phyloP scores from a whole-genome alignment of 805 yeast species.

The Wickerhamomyces queroliae region DNA sequence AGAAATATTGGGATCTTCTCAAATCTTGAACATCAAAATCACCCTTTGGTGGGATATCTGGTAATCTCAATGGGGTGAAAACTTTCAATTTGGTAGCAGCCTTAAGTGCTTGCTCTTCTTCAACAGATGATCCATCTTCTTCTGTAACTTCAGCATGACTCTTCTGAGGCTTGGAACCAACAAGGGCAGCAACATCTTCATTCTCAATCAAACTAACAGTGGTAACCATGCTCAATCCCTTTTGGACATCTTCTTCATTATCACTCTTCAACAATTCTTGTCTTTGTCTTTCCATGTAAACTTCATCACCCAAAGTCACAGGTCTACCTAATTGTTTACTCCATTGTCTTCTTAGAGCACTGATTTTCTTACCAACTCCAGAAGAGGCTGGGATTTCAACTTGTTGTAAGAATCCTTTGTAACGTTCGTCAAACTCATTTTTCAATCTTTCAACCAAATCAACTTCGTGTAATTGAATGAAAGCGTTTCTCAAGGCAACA shows the following conservation, averaged over 20 bases:
- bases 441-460: slow-evolving; percentile 67
- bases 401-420: slow-evolving; percentile 61
- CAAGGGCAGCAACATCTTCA: slow-evolving; percentile 7
- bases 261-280: slow-evolving; percentile 45
- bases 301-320: slow-evolving; percentile 62
- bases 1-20: slow-evolving; percentile 69
- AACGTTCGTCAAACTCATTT: slow-evolving; percentile 77
- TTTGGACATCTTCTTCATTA: slow-evolving; percentile 39
- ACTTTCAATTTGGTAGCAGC: slow-evolving; percentile 23
- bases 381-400: slow-evolving; percentile 47
- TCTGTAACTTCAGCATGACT: slow-evolving; percentile 7
- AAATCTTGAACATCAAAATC: slow-evolving; percentile 69
- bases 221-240: slow-evolving; percentile 56
- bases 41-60: slow-evolving; percentile 69
- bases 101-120: slow-evolving; percentile 7
- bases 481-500: slow-evolving; percentile 63
- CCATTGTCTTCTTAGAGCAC: slow-evolving; percentile 41
- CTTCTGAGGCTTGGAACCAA: neutral
- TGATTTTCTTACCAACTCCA: slow-evolving; percentile 44
- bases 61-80: slow-evolving; percentile 59
- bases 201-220: slow-evolving; percentile 52
- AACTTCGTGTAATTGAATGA: slow-evolving; percentile 69
- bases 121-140: slow-evolving; percentile 6
- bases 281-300: slow-evolving; percentile 63
- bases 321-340: slow-evolving; percentile 47